These are phyloP conservation scores for Saccharomycopsis sp. DNA, from an alignment of 805 yeast species.

Conservation along the genomic window DNA sequence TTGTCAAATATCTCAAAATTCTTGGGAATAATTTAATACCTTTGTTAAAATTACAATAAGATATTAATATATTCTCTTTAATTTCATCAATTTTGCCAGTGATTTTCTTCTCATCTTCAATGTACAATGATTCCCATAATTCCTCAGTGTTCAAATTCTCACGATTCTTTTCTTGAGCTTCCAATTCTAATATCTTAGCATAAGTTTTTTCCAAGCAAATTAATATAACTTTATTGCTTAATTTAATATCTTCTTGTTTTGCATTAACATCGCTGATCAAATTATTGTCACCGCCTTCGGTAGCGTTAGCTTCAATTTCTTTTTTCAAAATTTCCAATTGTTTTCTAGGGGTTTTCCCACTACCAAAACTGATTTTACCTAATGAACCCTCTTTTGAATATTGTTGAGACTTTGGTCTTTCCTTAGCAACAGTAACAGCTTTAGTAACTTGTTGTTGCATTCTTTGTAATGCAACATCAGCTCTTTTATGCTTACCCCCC, in stretches of 20 bases:
- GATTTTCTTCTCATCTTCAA: constrained; percentile 26
- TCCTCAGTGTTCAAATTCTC: constrained; percentile 38
- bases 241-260: constrained; percentile 21
- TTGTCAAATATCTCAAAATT: constrained; percentile 70
- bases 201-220: constrained; percentile 73
- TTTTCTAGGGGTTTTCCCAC: constrained; percentile 82
- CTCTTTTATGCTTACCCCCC: constrained; percentile 78
- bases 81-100: constrained; percentile 35
- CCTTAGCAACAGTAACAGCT: constrained; percentile 93
- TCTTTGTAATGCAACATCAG: constrained; percentile 87
- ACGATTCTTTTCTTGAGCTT: constrained; percentile 61
- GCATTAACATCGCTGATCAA: constrained; percentile 27
- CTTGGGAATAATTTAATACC: constrained; percentile 87
- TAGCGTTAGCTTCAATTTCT: constrained; percentile 36
- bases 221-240: constrained; percentile 46
- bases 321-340: constrained; percentile 60
- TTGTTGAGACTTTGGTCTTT: constrained; percentile 62
- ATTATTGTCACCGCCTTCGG: constrained; percentile 20
- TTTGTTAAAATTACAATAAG: constrained; percentile 75
- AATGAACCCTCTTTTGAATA: constrained; percentile 69
- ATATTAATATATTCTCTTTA: constrained; percentile 73
- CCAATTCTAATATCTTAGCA: constrained; percentile 68
- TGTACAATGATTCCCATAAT: constrained; percentile 74
- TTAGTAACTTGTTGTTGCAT: constrained; percentile 97
- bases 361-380: constrained; percentile 75